Base-by-base conservation (phyloP, 1,284 basidiomycete species). In the Afroboletus lepidellus region DNA sequence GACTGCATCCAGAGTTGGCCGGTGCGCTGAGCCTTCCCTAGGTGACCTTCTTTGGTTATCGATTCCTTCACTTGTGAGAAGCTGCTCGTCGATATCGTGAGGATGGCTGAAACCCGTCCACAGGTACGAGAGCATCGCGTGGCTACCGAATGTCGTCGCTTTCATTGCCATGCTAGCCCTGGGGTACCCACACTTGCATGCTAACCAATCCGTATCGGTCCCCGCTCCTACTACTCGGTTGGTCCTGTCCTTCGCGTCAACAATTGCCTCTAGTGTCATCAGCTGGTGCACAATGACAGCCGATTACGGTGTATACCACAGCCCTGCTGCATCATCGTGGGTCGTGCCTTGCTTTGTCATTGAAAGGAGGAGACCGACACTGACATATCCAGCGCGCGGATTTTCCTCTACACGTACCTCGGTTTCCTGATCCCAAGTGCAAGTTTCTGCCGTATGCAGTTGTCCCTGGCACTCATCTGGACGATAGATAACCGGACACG, bases 111-210 rank as follows among this genome's bases (percentile, higher is more conserved):
- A 39, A 8, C 11, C 41, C 36, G 46, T 21, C n/a, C 7, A 30
- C 44, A 67, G 69, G 66, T 67, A 84, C 58, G 84, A 88, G 59
- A 78, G 75, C 38, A 65, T 81, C 46, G 77, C 81, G 13, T 90
- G 86, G 83, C 69, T 88, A 12, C 87, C 87, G 13, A 82, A 85
- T 57, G 69, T 83, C 33, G 69, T 91, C 37, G 72, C 81, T 16
- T 87, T 87, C 69, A 74, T 89, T 56, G 76, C 82, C 34, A 78
- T 90, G 63, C 72, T 85, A 37, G 84, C 80, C 1, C 68, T 86
- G 3, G 83, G 83, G 2, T 67, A 67, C 34, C 69, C 69, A 3
- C 57, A 55, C 45, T 58, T 70, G 34, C 65, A 38, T 36, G 62
- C 56, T 23, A 69, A 67, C 36, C 58, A 66, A 49, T 55, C 69